phyloP scores from a whole-genome alignment of 2,329 filamentous ascomycete species.

The Drechmeria coniospora region DNA sequence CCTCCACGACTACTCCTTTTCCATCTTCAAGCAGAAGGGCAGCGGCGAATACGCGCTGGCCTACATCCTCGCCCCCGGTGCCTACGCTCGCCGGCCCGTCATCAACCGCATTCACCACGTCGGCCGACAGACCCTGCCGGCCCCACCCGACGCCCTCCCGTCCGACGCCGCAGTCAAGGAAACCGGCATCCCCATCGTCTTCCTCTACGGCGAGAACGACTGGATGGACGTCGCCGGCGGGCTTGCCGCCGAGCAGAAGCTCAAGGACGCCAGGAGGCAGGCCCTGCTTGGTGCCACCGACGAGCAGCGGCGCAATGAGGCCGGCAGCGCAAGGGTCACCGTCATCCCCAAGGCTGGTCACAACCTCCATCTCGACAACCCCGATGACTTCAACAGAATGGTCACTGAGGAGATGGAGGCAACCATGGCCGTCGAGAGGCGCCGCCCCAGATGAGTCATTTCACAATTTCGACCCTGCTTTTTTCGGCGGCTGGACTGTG shows the following conservation, averaged over 20 bases:
- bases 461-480: too few relatives aligned
- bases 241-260: slow-evolving; percentile 60
- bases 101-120: slow-evolving; percentile 78
- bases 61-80: slow-evolving; percentile 85
- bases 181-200: slow-evolving; percentile 65
- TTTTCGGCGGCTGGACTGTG: too few relatives aligned
- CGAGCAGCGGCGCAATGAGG: slow-evolving; percentile 56
- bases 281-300: slow-evolving; percentile 44
- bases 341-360: slow-evolving; percentile 51
- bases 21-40: slow-evolving; percentile 80
- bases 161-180: slow-evolving; percentile 18
- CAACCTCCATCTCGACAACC: slow-evolving; percentile 45
- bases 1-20: slow-evolving; percentile 87
- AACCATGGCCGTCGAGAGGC: slow-evolving; percentile 20
- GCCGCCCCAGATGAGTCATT: slow-evolving; percentile 1
- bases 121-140: slow-evolving; percentile 49
- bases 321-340: slow-evolving; percentile 68
- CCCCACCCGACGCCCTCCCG: slow-evolving; percentile 10
- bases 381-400: slow-evolving; percentile 39
- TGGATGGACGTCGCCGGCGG: slow-evolving; percentile 97
- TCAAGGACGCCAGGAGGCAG: slow-evolving; percentile 50
- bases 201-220: slow-evolving; percentile 96
- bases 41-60: slow-evolving; percentile 88
- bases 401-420: slow-evolving; percentile 38
- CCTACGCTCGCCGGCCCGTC: slow-evolving; percentile 75